Conservation (phyloP, 371 early-diverging fungal genomes). For the Catenaria anguillulae region DNA sequence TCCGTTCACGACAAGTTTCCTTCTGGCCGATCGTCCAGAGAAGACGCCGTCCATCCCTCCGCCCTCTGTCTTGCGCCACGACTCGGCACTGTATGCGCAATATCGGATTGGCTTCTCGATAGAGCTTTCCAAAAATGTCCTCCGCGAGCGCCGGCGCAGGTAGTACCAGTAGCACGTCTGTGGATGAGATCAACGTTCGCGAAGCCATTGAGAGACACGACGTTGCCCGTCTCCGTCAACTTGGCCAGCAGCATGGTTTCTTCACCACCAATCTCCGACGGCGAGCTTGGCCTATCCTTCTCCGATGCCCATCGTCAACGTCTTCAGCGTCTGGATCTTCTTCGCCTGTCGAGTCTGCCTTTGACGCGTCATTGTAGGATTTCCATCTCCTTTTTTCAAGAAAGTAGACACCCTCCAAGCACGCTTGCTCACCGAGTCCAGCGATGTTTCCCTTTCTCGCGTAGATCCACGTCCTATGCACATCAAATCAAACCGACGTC, state of each 20-base stretch:
- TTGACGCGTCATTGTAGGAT: neutral
- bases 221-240: neutral
- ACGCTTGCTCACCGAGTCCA: neutral
- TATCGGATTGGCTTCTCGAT: no score
- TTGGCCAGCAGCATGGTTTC: neutral
- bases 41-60: no score
- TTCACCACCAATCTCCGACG: neutral
- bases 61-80: no score
- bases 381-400: no score
- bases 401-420: no score
- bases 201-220: conserved; percentile 2
- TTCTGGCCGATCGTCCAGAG: no score
- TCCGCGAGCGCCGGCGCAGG: neutral
- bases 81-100: no score
- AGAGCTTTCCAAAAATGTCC: no score
- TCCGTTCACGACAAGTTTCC: no score
- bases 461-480: conserved; percentile 4
- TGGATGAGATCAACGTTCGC: neutral
- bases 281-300: neutral
- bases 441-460: no score
- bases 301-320: neutral
- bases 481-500: conserved; percentile 16
- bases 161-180: no score
- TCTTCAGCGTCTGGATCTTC: neutral
- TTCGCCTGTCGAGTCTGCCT: conserved; percentile 7